Percentiles rank a stretch among this genome's conserved stretches.
phyloP scores from a whole-genome alignment of 148 eudicot genomes.

The Dianthus caryophyllus region DNA sequence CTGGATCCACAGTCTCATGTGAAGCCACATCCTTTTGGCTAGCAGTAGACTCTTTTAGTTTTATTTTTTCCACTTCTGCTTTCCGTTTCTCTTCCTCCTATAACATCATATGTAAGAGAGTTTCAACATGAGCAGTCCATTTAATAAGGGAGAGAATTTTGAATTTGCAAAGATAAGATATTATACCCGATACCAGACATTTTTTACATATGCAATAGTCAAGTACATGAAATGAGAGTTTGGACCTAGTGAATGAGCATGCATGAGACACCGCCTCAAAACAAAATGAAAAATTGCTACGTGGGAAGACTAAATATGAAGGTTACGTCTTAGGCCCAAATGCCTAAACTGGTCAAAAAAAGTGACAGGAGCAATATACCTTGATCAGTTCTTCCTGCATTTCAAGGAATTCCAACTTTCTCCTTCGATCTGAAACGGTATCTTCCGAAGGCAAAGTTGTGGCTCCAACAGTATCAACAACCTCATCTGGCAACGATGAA shows the following conservation, averaged over 20 bases:
- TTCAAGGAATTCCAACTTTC: constrained; percentile 77
- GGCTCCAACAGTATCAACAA: constrained; percentile 64
- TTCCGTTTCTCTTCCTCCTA: constrained; percentile 56
- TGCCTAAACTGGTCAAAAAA: background rate
- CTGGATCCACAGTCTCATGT: constrained; percentile 59
- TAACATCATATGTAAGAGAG: constrained; percentile 18
- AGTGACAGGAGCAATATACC: constrained; percentile 31
- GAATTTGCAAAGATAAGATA: constrained; percentile 2
- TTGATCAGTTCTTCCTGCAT: constrained; percentile 80
- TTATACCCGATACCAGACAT: background rate
- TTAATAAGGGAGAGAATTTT: background rate
- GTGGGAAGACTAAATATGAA: background rate
- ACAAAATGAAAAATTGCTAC: background rate
- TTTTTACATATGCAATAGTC: constrained; percentile 1
- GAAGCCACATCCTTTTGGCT: constrained; percentile 55
- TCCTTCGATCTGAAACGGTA: constrained; percentile 67
- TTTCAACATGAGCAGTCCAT: background rate
- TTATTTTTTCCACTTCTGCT: constrained; percentile 57
- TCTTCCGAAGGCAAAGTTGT: constrained; percentile 69
- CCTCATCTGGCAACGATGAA: constrained; percentile 81
- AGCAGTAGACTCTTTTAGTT: constrained; percentile 45
- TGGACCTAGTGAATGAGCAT: background rate
- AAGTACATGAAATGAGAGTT: background rate
- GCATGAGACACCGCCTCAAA: background rate
- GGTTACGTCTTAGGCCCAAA: background rate